Evolutionary conservation across 169 alveolate genomes (phyloP), one percentile per base, ranked within the genome.

Genomic region (Plasmodium coatneyi): DNA sequence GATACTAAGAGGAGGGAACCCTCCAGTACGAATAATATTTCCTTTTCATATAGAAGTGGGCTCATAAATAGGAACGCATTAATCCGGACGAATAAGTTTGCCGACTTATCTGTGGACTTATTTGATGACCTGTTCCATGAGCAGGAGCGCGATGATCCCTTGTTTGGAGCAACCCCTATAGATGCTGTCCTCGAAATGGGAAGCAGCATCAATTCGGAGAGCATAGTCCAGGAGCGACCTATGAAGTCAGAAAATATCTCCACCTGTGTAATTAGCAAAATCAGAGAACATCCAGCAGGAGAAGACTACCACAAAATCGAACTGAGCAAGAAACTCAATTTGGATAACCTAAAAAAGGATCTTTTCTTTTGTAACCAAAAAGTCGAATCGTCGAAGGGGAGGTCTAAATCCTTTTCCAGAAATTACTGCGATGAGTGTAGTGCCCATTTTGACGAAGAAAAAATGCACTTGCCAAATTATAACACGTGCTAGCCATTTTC

Each of bases 21-120:
- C 36, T 12, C n/a, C 1, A 66, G 39, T 6, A n/a, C 54, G n/a
- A 66, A 83, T 41, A 71, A 39, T 70, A 34, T 83, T 70, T 41
- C 92, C 39, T 60, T 83, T 22, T 83, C 92, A 36, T 25, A 70
- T 52, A 83, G 92, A 83, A 83, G 92, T 36, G 92, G 92, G 1
- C 41, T 83, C 30, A 70, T 83, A 66, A 83, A 83, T 36, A 83
- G 92, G 49, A 36, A 52, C 49, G 30, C 83, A 12, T 70, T 83
- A 66, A 66, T 66, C 34, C 72, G 76, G 22, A 71, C 82, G 52
- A 43, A 81, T 6, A 81, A 81, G 25, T n/a, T n/a, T 81, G 16
- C 34, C 43, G 89, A 81, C 54, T 81, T 81, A 28, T 19, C 71
- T 49, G 39, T 30, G 36, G 71, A 49, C 34, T 25, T 66, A 52